These are phyloP conservation scores for Globisporangium parvum DNA, from an alignment of 352 stramenopile genomes.

Conservation along the genomic window DNA sequence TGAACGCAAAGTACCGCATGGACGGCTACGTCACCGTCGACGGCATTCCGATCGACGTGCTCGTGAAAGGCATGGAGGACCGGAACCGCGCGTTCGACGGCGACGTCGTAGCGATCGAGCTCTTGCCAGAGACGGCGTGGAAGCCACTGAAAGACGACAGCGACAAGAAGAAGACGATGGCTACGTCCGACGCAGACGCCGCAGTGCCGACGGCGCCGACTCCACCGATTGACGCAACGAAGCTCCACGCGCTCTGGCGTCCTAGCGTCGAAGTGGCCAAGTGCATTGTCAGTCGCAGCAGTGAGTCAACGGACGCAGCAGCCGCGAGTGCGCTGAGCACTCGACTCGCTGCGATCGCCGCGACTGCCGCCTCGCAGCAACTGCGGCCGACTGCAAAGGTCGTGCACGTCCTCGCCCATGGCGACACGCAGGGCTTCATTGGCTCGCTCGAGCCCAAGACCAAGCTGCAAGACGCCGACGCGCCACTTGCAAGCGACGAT, in stretches of 20 bases:
- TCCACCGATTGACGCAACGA: constrained; percentile 25
- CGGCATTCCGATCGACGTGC: constrained; percentile 64
- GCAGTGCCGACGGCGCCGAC: not conserved
- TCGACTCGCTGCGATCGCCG: constrained; percentile 21
- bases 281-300: constrained; percentile 19
- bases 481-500: constrained; percentile 35
- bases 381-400: constrained; percentile 59
- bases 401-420: constrained; percentile 56
- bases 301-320: not conserved
- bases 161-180: constrained; percentile 21
- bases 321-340: constrained; percentile 19
- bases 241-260: constrained; percentile 40
- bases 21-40: constrained; percentile 78
- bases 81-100: constrained; percentile 76
- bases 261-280: constrained; percentile 30
- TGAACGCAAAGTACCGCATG: constrained; percentile 66
- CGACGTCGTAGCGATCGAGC: constrained; percentile 68
- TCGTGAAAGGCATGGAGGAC: constrained; percentile 62
- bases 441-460: constrained; percentile 54
- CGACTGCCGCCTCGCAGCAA: constrained; percentile 22
- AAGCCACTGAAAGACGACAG: constrained; percentile 28
- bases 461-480: constrained; percentile 24
- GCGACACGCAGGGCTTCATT: constrained; percentile 55
- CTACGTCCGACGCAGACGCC: not conserved
- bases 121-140: constrained; percentile 51